Conservation (phyloP, 306 rosid species). For the Hylodesmum podocarpum region DNA sequence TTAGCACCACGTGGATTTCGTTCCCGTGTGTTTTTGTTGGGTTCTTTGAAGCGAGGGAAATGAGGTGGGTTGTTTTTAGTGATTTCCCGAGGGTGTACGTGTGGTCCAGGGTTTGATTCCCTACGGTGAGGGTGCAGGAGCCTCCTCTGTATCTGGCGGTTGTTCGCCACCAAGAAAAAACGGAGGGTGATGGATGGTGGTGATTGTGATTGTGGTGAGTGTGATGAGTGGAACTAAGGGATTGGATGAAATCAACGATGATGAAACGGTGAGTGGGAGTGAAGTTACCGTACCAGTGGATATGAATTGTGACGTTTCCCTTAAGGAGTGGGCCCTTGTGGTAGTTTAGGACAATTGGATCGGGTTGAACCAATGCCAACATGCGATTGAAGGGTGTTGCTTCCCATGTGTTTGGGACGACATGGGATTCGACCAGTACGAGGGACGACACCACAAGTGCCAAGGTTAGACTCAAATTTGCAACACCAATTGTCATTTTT, state of each 20-base stretch:
- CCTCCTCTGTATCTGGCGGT: conserved; percentile 15
- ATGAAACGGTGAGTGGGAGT: conserved; percentile 45
- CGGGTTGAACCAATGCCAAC: conserved; percentile 25
- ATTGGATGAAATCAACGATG: conserved; percentile 23
- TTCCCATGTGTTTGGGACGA: background rate
- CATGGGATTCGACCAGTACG: background rate
- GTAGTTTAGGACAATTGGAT: conserved; percentile 43
- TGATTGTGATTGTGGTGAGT: background rate
- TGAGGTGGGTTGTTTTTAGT: conserved; percentile 9
- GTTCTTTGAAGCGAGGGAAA: conserved; percentile 1
- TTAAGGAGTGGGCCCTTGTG: conserved; percentile 64
- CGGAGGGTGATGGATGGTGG: conserved; percentile 3
- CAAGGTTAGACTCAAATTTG: background rate
- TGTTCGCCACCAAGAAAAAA: conserved; percentile 26
- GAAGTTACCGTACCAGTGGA: conserved; percentile 69
- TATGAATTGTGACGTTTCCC: conserved; percentile 49
- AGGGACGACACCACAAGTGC: background rate
- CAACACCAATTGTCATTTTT: background rate
- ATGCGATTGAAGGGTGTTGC: background rate
- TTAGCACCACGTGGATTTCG: conserved; percentile 13
- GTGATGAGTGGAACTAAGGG: background rate
- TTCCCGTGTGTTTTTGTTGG: background rate
- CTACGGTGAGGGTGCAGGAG: conserved; percentile 24
- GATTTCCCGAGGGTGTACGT: conserved; percentile 29
- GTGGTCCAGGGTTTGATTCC: conserved; percentile 13